Evolutionary conservation across 345 rosid species (phyloP).

Genomic region (Gynandropsis gynandra): DNA sequence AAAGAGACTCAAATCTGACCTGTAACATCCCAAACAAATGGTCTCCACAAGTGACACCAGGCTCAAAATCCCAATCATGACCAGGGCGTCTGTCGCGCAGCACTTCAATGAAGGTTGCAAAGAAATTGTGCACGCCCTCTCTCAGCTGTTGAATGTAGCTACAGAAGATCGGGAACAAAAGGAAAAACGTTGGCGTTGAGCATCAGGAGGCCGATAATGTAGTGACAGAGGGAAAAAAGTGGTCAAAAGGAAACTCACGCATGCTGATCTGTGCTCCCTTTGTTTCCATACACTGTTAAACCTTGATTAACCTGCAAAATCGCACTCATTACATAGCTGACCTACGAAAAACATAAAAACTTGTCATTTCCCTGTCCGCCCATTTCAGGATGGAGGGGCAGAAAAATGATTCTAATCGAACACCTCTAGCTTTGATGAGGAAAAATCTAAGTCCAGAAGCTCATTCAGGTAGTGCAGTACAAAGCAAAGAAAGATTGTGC

Average conservation of each 20-base stretch:
- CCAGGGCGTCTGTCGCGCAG: conserved; percentile 96
- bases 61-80: conserved; percentile 99
- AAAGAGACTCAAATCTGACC: conserved; percentile 35
- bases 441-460: too few species aligned
- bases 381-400: conserved; percentile 6
- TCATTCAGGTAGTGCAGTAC: neutral
- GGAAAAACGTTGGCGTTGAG: neutral
- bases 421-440: too few species aligned
- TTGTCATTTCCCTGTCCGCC: conserved; percentile 7
- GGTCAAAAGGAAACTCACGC: conserved; percentile 59
- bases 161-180: conserved; percentile 18
- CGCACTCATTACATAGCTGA: conserved; percentile 6
- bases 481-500: conserved; percentile 23
- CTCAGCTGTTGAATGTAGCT: conserved; percentile 98
- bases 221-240: neutral
- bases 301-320: conserved; percentile 90
- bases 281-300: conserved; percentile 88
- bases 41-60: conserved; percentile 98
- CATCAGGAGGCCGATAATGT: neutral
- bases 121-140: conserved; percentile 97
- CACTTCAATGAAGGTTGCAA: conserved; percentile 94
- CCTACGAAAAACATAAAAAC: conserved; percentile 15
- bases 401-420: conserved; percentile 7
- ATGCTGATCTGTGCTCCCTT: conserved; percentile 99
- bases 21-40: conserved; percentile 97